Percentiles rank a stretch among this genome's conserved stretches.
These are phyloP conservation scores for Ettlia oleoabundans DNA, from an alignment of 139 green algal species.

Conservation along the genomic window DNA sequence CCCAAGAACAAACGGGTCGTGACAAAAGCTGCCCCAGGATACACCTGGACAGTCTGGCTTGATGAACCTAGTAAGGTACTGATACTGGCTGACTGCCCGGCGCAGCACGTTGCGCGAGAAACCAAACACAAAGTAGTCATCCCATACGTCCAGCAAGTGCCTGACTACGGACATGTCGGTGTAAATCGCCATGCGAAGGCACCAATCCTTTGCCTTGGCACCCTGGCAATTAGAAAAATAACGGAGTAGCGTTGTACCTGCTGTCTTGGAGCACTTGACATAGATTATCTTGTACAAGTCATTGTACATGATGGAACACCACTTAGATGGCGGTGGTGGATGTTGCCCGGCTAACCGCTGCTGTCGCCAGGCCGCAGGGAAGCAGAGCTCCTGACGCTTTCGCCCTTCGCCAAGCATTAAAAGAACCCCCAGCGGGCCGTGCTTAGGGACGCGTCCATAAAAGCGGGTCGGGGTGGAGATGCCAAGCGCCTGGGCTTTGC, in stretches of 20 bases:
- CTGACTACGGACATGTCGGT: not conserved
- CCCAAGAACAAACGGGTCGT: not conserved
- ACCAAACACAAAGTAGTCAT: constrained; percentile 26
- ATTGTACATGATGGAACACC: constrained; percentile 6
- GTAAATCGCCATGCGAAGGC: not conserved
- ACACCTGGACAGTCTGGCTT: too few relatives aligned
- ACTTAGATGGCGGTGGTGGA: not conserved
- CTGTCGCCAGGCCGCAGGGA: not conserved
- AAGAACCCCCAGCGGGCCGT: not conserved
- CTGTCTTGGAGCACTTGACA: constrained; percentile 21
- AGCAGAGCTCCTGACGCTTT: not conserved
- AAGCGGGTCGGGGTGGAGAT: not conserved
- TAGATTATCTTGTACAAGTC: constrained; percentile 22
- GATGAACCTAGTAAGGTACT: not conserved
- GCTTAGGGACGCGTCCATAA: not conserved
- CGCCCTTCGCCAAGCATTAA: not conserved
- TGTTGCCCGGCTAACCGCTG: not conserved
- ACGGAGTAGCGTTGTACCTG: not conserved
- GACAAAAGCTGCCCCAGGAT: not conserved
- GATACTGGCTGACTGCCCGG: constrained; percentile 27
- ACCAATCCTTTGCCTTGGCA: not conserved
- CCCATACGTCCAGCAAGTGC: not conserved
- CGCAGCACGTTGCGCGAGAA: constrained; percentile 16
- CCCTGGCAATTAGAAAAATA: constrained; percentile 8
- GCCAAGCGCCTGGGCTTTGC: not conserved